These are phyloP conservation scores for Exserohilum turcica DNA, from an alignment of 2,329 filamentous ascomycete species.

Conservation along the genomic window DNA sequence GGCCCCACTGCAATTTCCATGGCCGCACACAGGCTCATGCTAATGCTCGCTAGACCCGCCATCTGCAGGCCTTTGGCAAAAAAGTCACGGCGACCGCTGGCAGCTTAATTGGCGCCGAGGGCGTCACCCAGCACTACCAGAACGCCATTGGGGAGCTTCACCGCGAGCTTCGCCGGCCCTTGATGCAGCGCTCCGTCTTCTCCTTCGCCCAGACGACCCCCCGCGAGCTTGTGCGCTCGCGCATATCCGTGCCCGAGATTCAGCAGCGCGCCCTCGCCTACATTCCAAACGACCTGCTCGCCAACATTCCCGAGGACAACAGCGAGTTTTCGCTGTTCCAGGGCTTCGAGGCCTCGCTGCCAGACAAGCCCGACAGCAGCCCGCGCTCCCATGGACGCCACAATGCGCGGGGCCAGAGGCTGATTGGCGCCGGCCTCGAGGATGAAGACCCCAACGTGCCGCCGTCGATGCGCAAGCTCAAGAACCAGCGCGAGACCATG, in stretches of 20 bases:
- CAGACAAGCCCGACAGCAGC: conserved; percentile 67
- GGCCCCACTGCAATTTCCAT: conserved; percentile 2
- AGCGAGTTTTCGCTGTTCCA: conserved; percentile 94
- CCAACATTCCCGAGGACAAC: conserved; percentile 83
- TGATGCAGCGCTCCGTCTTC: conserved; percentile 86
- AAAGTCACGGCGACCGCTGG: conserved; percentile 94
- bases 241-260: conserved; percentile 88
- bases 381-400: conserved; percentile 64
- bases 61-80: conserved; percentile 88
- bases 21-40: conserved; percentile 13
- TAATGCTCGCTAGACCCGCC: conserved; percentile 67
- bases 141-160: conserved; percentile 87
- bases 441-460: conserved; percentile 59
- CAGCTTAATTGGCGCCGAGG: conserved; percentile 74
- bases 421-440: conserved; percentile 68
- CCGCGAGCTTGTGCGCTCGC: conserved; percentile 90
- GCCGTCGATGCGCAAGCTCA: conserved; percentile 72
- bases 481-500: conserved; percentile 78
- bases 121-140: conserved; percentile 72
- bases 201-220: conserved; percentile 88
- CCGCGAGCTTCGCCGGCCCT: conserved; percentile 82
- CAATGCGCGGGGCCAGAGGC: conserved; percentile 74
- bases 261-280: conserved; percentile 89
- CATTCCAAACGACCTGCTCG: conserved; percentile 85
- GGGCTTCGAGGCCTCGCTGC: conserved; percentile 90